Evolutionary conservation across 768 basidiomycete genomes (phyloP).

Genomic region (Hypholoma sublateritium): DNA sequence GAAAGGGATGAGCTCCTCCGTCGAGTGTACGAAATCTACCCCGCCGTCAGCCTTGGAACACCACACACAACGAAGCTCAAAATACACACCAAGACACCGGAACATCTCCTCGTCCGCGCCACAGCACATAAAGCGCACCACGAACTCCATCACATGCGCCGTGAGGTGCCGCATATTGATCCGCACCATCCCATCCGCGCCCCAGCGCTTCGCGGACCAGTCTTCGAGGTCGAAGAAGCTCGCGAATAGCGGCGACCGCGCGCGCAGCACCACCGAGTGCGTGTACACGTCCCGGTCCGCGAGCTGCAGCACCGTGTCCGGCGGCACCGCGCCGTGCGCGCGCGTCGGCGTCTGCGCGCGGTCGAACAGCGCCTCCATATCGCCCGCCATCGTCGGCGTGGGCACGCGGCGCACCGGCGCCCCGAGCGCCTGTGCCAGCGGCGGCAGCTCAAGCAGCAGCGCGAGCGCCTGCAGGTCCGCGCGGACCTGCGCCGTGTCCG

Average conservation of each 20-base stretch:
- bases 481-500: constrained; percentile 52
- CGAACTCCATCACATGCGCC: constrained; percentile 75
- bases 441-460: constrained; percentile 54
- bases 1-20: constrained; percentile 82
- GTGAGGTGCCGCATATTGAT: constrained; percentile 71
- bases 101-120: constrained; percentile 72
- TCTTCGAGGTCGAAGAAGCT: constrained; percentile 79
- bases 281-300: constrained; percentile 63
- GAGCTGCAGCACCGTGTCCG: constrained; percentile 74
- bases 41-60: constrained; percentile 1
- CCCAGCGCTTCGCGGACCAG: constrained; percentile 74
- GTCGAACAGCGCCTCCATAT: constrained; percentile 53
- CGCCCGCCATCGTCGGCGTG: constrained; percentile 42
- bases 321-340: constrained; percentile 24
- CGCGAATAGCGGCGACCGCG: constrained; percentile 81
- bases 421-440: constrained; percentile 54
- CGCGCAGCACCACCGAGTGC: constrained; percentile 77
- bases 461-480: constrained; percentile 63
- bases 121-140: constrained; percentile 75
- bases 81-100: constrained; percentile 57
- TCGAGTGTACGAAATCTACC: constrained; percentile 59
- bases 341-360: constrained; percentile 23
- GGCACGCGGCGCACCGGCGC: constrained; percentile 59
- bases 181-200: constrained; percentile 47
- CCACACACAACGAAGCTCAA: not conserved